These are phyloP conservation scores for Oenanthe sinensis DNA, from an alignment of 129 eudicot species.

Conservation along the genomic window DNA sequence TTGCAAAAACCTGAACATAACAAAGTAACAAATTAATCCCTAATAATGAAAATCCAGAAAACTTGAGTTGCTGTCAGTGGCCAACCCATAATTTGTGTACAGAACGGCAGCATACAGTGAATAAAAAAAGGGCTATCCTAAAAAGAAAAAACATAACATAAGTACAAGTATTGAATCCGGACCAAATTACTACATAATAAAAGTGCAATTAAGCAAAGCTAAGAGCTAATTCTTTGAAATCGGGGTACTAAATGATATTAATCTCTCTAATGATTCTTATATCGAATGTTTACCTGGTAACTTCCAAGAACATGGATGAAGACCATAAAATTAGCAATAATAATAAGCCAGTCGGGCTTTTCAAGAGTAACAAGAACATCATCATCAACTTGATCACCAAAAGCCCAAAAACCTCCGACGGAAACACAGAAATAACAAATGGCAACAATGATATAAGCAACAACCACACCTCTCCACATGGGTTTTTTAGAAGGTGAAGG, in stretches of 20 bases:
- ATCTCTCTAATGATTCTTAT: not conserved
- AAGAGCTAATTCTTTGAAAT: not conserved
- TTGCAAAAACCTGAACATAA: constrained; percentile 15
- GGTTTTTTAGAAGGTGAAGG: constrained; percentile 24
- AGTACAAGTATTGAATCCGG: no score
- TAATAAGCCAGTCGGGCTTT: constrained; percentile 27
- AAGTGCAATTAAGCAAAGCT: no score
- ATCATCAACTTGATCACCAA: constrained; percentile 23
- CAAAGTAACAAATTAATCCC: not conserved
- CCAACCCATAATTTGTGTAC: not conserved
- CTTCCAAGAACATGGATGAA: constrained; percentile 33
- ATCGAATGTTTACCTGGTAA: constrained; percentile 29
- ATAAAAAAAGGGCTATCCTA: no score
- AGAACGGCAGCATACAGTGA: no score
- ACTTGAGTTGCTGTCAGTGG: not conserved
- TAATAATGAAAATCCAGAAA: not conserved
- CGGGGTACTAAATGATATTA: no score
- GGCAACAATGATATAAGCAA: constrained; percentile 18
- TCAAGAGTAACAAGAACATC: constrained; percentile 26
- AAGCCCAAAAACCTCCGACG: constrained; percentile 20
- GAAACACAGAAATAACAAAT: constrained; percentile 17
- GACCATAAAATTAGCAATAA: constrained; percentile 25
- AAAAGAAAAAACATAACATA: no score
- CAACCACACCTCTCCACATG: constrained; percentile 17
- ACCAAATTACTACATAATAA: no score